Evolutionary conservation across 2,329 filamentous ascomycete genomes (phyloP), one percentile per base, ranked within the genome.

Genomic region (Paramyrothecium sp.): DNA sequence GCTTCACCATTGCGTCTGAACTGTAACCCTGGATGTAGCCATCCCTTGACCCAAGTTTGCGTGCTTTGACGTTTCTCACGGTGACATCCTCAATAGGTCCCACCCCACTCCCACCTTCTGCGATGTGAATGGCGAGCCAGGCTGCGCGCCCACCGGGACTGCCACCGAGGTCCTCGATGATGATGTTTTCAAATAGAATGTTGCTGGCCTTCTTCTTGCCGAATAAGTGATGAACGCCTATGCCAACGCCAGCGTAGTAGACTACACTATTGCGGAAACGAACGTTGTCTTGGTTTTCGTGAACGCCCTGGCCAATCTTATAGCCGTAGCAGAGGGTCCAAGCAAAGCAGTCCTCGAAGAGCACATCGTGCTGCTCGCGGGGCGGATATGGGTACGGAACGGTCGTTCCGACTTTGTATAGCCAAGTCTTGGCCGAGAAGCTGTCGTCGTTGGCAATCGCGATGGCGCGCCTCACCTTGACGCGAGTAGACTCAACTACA

Each of bases 381-480:
- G 53, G 53, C 13, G 20, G 10, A 22, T 54, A 54, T 7, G 53
- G 53, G 23, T 48, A 54, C 8, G 53, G 53, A 13, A 54, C 53
- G 11, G 53, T 54, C 7, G 53, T 54, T 17, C 53, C 53, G 5
- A 23, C 33, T 41, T 54, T 54, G 53, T 48, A 54, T 7, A 20
- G 53, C 53, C 53, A 54, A 19, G 53, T 54, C 41, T 54, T 54
- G 2, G 53, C 30, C 21, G 53, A 54, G 41, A 48, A 54, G 21
- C 41, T 48, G 16, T 54, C 53, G 41, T 54, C 53, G 44, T 54
- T 54, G 44, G 53, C 53, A 23, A 54, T 54, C 21, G 53, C 53
- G n/a, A 54, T 54, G 23, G 38, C 41, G 10, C 53, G 53, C 23
- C 41, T 12, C 7, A 54, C 53, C 5, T 16, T 49, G n/a, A 54